These are phyloP conservation scores for Colletotrichum cordylinicola DNA, from an alignment of 2,329 filamentous ascomycete species.

Conservation along the genomic window DNA sequence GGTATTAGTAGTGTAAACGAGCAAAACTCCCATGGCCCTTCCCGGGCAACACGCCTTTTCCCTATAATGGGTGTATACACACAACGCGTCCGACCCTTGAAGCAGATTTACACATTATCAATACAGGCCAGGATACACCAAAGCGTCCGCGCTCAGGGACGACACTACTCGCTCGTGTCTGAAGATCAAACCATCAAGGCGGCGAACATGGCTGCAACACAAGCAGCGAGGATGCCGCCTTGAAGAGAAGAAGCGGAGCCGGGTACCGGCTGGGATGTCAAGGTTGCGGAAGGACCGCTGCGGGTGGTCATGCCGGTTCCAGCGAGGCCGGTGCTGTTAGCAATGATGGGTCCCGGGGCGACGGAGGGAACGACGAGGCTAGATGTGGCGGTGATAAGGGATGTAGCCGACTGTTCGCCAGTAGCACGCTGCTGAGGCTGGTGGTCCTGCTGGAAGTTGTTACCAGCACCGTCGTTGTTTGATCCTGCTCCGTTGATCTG, in stretches of 20 bases:
- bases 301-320: slow-evolving; percentile 25
- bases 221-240: not conserved
- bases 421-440: not conserved
- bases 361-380: slow-evolving; percentile 37
- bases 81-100: not conserved
- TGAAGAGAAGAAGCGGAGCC: not conserved
- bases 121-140: not conserved
- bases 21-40: not conserved
- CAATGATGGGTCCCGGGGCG: not conserved
- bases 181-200: slow-evolving; percentile 6
- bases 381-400: slow-evolving; percentile 16
- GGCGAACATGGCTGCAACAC: slow-evolving; percentile 5
- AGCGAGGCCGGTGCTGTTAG: not conserved
- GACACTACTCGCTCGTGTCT: not conserved
- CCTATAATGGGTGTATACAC: not conserved
- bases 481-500: slow-evolving; percentile 32
- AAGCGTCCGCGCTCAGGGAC: not conserved
- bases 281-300: slow-evolving; percentile 32
- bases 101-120: not conserved
- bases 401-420: not conserved
- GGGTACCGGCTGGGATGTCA: not conserved
- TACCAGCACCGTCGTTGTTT: slow-evolving; percentile 8
- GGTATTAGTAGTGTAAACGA: not conserved
- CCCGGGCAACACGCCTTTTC: not conserved
- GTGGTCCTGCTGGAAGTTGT: not conserved